Evolutionary conservation across 257 asterid species (phyloP).

Genomic region (Solanum appendiculatum): DNA sequence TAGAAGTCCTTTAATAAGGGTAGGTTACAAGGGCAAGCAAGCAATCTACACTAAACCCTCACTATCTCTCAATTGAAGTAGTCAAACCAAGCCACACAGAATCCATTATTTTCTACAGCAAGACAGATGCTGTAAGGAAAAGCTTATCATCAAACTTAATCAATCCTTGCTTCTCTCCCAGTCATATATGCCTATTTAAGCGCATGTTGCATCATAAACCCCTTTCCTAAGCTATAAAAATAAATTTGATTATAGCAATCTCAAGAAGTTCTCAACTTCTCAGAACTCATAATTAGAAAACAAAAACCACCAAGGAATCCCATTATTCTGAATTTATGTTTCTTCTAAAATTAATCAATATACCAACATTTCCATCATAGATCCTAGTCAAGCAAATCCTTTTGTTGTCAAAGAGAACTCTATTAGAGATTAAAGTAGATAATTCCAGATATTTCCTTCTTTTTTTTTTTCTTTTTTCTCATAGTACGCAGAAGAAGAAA

Average conservation of each 20-base stretch:
- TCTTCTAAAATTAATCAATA: neutral
- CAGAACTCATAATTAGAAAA: neutral
- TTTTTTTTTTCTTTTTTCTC: neutral
- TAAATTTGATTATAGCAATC: neutral
- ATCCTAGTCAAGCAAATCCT: neutral
- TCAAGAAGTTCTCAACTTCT: neutral
- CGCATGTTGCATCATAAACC: neutral
- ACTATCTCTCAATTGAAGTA: neutral
- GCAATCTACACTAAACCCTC: neutral
- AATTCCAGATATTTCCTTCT: neutral
- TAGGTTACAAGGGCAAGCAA: neutral
- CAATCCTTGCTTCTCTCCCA: neutral
- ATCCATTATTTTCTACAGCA: neutral
- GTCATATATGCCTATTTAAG: neutral
- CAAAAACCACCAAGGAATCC: neutral
- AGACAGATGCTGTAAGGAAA: neutral
- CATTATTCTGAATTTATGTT: neutral
- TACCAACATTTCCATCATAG: neutral
- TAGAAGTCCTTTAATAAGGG: neutral
- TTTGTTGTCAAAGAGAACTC: neutral
- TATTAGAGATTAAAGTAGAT: neutral
- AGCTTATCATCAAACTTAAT: neutral
- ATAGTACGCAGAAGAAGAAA: neutral
- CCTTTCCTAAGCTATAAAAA: neutral
- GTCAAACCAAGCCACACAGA: neutral